A percentile compares a stretch with the other conserved stretches of the same genome.
Conservation (phyloP, 352 stramenopile species). For the Phytophthora citricola region DNA sequence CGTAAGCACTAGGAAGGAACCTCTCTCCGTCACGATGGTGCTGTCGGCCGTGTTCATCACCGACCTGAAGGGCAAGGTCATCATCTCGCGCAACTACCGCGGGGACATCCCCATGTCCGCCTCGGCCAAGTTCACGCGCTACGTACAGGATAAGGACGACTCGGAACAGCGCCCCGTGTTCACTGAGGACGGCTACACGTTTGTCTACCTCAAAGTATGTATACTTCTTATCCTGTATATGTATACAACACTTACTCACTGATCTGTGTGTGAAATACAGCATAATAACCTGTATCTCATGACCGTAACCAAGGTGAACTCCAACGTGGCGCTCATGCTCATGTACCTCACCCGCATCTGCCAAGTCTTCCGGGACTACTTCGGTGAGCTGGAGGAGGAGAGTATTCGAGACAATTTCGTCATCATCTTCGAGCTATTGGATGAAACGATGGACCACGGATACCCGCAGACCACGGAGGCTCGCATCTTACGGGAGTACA, state of each 20-base stretch:
- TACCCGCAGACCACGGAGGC: conserved; percentile 96
- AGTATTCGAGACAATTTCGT: conserved; percentile 99
- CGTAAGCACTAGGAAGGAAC: conserved; percentile 10
- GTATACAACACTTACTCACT: conserved; percentile 23
- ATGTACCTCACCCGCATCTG: conserved; percentile 94
- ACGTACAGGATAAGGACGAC: conserved; percentile 95
- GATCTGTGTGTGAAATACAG: conserved; percentile 41
- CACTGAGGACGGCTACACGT: conserved; percentile 94
- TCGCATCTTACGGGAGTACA: conserved; percentile 94
- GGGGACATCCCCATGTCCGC: conserved; percentile 97
- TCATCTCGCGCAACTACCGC: conserved; percentile 99
- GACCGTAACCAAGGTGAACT: conserved; percentile 99
- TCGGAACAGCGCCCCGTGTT: conserved; percentile 95
- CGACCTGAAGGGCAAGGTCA: conserved; percentile 98
- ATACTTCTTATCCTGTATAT: background rate
- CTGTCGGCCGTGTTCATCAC: conserved; percentile 99
- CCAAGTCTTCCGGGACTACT: conserved; percentile 99
- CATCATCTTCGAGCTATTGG: conserved; percentile 99
- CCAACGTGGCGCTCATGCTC: conserved; percentile 97
- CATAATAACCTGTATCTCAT: conserved; percentile 99
- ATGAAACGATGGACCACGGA: conserved; percentile 99
- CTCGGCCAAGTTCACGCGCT: conserved; percentile 90
- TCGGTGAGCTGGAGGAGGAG: conserved; percentile 99
- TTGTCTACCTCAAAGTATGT: conserved; percentile 93
- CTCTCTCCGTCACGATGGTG: conserved; percentile 84